Evolutionary conservation across 306 rosid genomes (phyloP).

Genomic region (Ziziphus jujuba): DNA sequence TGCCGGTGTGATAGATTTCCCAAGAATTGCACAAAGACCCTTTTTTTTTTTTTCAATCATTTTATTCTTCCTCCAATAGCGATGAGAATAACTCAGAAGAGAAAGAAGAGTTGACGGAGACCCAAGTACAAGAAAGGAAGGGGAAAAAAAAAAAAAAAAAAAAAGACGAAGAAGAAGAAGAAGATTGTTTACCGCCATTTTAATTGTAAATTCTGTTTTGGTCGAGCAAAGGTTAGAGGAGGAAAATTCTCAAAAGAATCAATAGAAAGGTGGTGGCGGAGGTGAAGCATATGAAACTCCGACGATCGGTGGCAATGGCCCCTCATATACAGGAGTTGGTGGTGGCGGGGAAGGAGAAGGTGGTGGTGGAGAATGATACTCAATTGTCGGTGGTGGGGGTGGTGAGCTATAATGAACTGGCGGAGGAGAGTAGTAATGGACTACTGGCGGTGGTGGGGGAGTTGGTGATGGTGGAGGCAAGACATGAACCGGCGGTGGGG

Average conservation of each 20-base stretch:
- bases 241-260: slow-evolving; percentile 82
- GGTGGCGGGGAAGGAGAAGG: slow-evolving; percentile 82
- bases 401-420: slow-evolving; percentile 6
- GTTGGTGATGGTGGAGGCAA: slow-evolving; percentile 34
- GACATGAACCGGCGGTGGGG: slow-evolving; percentile 39
- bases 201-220: slow-evolving; percentile 28
- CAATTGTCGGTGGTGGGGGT: slow-evolving; percentile 40
- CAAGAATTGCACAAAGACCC: slow-evolving; percentile 5
- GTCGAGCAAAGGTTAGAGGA: slow-evolving; percentile 60
- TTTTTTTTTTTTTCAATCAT: slow-evolving; percentile 10
- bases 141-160: not conserved
- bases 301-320: slow-evolving; percentile 82
- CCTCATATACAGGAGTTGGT: slow-evolving; percentile 82
- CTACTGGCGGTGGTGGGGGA: slow-evolving; percentile 49
- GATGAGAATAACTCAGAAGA: slow-evolving; percentile 70
- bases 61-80: slow-evolving; percentile 38
- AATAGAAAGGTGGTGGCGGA: slow-evolving; percentile 96
- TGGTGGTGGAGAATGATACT: slow-evolving; percentile 77
- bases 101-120: slow-evolving; percentile 23
- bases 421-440: slow-evolving; percentile 26
- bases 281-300: slow-evolving; percentile 90
- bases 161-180: too few relatives aligned
- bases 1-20: slow-evolving; percentile 2
- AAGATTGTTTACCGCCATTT: slow-evolving; percentile 21
- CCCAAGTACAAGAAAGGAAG: slow-evolving; percentile 39